Evolutionary conservation across 768 basidiomycete species (phyloP).

Genomic region (Coprinopsis marcescibilis): DNA sequence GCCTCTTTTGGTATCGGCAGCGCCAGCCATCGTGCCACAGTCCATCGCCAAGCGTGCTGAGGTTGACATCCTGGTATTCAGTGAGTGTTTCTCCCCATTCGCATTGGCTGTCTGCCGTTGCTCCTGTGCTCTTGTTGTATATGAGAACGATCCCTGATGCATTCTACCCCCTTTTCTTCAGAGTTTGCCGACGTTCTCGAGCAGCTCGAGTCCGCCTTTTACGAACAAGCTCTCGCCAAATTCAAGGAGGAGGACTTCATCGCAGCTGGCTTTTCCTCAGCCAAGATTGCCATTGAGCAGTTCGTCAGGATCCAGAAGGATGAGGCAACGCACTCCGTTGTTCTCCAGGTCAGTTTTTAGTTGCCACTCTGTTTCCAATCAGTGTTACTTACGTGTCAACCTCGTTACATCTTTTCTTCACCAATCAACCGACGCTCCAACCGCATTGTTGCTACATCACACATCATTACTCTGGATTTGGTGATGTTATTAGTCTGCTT

Average conservation of each 20-base stretch:
- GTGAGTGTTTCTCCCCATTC: constrained; percentile 33
- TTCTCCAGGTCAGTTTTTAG: constrained; percentile 44
- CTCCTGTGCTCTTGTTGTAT: too few species aligned
- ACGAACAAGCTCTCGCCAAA: constrained; percentile 55
- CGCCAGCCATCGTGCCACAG: constrained; percentile 31
- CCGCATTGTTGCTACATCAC: not conserved
- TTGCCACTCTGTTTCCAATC: constrained; percentile 1
- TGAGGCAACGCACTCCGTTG: constrained; percentile 52
- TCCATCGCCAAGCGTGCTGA: constrained; percentile 32
- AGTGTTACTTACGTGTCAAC: not conserved
- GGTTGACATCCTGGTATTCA: constrained; percentile 50
- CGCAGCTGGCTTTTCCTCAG: constrained; percentile 56
- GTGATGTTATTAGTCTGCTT: constrained; percentile 28
- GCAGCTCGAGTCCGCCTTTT: constrained; percentile 66
- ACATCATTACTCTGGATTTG: not conserved
- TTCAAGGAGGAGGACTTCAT: constrained; percentile 62
- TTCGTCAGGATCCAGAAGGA: constrained; percentile 55
- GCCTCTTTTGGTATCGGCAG: constrained; percentile 43
- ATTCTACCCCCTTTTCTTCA: constrained; percentile 22
- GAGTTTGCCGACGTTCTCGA: constrained; percentile 77
- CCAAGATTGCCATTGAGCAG: constrained; percentile 52
- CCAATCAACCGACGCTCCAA: not conserved
- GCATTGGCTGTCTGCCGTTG: too few species aligned
- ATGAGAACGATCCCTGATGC: too few species aligned
- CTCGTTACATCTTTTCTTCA: not conserved